phyloP scores from a whole-genome alignment of 345 rosid genomes.

The Hibiscus mutabilis region DNA sequence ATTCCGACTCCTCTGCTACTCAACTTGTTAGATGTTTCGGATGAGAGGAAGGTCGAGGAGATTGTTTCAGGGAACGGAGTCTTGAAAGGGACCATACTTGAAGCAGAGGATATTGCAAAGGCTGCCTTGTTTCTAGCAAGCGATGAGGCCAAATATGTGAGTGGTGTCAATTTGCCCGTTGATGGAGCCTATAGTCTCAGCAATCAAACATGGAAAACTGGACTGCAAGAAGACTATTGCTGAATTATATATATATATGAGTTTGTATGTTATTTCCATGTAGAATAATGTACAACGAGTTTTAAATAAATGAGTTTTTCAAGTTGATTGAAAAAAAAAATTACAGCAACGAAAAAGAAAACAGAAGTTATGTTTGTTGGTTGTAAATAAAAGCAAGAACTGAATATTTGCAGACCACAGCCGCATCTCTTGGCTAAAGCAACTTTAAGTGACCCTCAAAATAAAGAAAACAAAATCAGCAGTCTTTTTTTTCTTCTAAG shows the following conservation, averaged over 20 bases:
- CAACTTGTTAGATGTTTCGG: neutral
- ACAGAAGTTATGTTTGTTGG: too few species aligned
- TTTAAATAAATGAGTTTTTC: too few species aligned
- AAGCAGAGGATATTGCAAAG: constrained; percentile 40
- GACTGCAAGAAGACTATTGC: neutral
- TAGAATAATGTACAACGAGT: too few species aligned
- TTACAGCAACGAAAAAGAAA: too few species aligned
- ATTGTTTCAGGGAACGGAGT: constrained; percentile 4
- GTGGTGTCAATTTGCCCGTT: constrained; percentile 25
- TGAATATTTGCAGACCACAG: too few species aligned
- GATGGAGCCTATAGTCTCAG: constrained; percentile 29
- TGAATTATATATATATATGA: neutral
- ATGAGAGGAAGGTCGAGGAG: neutral
- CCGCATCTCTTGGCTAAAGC: too few species aligned
- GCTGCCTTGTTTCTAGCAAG: constrained; percentile 45
- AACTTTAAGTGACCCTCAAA: too few species aligned
- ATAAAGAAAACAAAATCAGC: too few species aligned
- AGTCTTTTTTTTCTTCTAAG: too few species aligned
- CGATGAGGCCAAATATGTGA: constrained; percentile 42
- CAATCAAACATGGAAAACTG: neutral
- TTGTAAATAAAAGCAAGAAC: too few species aligned
- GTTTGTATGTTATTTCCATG: too few species aligned
- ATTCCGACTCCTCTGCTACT: neutral
- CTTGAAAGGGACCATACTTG: constrained; percentile 34
- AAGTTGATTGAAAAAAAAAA: too few species aligned